Evolutionary conservation across 2,329 filamentous ascomycete genomes (phyloP).

Genomic region (Neofusicoccum sp.): DNA sequence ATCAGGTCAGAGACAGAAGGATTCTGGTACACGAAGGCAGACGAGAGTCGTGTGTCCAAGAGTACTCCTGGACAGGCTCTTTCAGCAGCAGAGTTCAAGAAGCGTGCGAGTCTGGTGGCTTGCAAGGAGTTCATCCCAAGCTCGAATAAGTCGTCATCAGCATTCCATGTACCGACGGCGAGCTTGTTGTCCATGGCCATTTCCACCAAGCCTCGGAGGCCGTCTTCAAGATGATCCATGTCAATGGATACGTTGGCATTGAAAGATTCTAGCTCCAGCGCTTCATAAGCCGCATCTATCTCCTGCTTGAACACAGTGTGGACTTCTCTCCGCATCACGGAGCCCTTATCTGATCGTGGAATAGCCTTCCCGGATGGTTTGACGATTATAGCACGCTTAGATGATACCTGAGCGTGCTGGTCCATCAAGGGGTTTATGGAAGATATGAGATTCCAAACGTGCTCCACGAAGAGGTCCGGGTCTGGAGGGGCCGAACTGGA

Average conservation of each 20-base stretch:
- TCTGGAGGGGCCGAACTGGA: neutral
- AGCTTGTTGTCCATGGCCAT: constrained; percentile 9
- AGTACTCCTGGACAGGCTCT: neutral
- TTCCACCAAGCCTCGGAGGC: constrained; percentile 24
- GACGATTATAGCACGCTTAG: constrained; percentile 24
- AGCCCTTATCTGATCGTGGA: constrained; percentile 32
- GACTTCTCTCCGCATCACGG: constrained; percentile 29
- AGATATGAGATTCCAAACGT: constrained; percentile 30
- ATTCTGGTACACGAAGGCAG: neutral
- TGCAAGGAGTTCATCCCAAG: constrained; percentile 47
- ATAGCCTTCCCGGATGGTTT: constrained; percentile 24
- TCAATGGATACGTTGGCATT: neutral
- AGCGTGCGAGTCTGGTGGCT: constrained; percentile 27
- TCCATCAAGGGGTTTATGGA: constrained; percentile 29
- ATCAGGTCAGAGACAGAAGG: neutral
- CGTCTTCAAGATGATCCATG: neutral
- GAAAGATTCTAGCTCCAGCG: neutral
- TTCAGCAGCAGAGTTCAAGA: neutral
- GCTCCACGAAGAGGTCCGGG: constrained; percentile 22
- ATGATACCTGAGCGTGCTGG: constrained; percentile 30
- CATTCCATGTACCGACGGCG: neutral
- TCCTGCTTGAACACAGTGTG: constrained; percentile 29
- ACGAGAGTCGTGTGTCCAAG: neutral
- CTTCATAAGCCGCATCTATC: constrained; percentile 28
- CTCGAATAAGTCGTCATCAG: constrained; percentile 31